Base-by-base conservation (phyloP, 768 basidiomycete genomes). In the Hygrocybe punicea region DNA sequence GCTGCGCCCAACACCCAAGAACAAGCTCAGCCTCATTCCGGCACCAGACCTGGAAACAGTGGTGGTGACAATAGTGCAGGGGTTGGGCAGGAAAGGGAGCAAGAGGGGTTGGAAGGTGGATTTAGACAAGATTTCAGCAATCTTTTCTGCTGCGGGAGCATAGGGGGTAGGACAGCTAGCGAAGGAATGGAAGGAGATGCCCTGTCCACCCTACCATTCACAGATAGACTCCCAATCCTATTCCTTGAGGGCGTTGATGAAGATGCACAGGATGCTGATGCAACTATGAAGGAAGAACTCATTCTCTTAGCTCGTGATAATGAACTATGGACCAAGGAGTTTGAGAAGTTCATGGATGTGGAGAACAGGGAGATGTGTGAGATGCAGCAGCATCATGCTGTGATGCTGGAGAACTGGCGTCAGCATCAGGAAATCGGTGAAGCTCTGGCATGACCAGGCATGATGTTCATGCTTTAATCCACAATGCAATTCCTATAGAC, bases 231-330 rank as follows among this genome's bases (percentile, higher is more conserved):
- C 40, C 40, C 40, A 52, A 29, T 58, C 46, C 54, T 58, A 33
- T 21, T 29, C 55, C 51, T 56, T 17, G 59, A 63, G 52, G 59
- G 35, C 44, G 57, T 63, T 34, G 54, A 60, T 48, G 59, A 60
- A 42, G 62, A 56, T 58, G 59, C 53, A 16, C 53, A 61, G 25
- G 62, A 53, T 10, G 56, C 53, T n/a, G 57, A 62, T 55, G 56
- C 57, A 39, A 60, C 53, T 23, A 55, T 40, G 35, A 51, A 53
- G 50, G 62, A 62, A 19, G 59, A 62, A 47, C 59, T 62, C 40
- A 58, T 52, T 25, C 29, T 63, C 53, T 14, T 58, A 50, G 57
- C 57, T 17, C 29, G 39, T 21, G 40, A 17, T 16, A 45, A 56
- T 49, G 58, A 56, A 21, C 48, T 58, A 25, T 62, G 62, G 62